Evolutionary conservation across 2,329 filamentous ascomycete genomes (phyloP).

Genomic region (Corynespora cassiicola): DNA sequence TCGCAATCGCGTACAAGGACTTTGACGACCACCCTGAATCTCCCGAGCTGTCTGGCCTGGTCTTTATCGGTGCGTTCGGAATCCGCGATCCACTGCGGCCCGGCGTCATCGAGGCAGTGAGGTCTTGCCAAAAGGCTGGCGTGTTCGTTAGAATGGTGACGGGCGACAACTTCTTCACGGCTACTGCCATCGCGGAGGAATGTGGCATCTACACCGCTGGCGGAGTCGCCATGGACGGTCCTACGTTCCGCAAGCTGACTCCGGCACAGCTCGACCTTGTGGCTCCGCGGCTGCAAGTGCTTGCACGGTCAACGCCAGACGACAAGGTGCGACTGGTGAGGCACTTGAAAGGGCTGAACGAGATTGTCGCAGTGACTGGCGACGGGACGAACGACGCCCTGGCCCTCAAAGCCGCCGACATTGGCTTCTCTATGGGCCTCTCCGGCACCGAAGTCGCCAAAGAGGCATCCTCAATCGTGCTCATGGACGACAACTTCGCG

Average conservation of each 20-base stretch:
- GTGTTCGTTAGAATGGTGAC: constrained; percentile 83
- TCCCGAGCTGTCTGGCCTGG: constrained; percentile 80
- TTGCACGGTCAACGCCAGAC: constrained; percentile 70
- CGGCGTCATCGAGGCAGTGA: constrained; percentile 75
- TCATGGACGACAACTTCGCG: constrained; percentile 84
- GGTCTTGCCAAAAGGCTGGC: constrained; percentile 72
- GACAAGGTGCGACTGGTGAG: constrained; percentile 70
- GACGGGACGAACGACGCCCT: constrained; percentile 83
- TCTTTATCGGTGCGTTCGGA: constrained; percentile 73
- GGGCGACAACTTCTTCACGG: constrained; percentile 78
- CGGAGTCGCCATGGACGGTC: constrained; percentile 75
- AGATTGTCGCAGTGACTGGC: constrained; percentile 80
- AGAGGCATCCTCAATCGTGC: constrained; percentile 79
- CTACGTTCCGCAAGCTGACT: constrained; percentile 73
- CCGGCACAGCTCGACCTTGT: constrained; percentile 58
- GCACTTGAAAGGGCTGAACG: constrained; percentile 66
- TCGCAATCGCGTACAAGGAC: constrained; percentile 80
- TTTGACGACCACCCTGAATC: too few relatives aligned
- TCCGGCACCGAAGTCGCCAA: constrained; percentile 81
- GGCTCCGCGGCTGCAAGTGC: constrained; percentile 66
- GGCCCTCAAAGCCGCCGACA: constrained; percentile 76
- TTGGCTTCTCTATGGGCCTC: constrained; percentile 84
- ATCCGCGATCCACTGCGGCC: constrained; percentile 80
- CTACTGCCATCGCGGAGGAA: constrained; percentile 76
- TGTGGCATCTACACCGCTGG: constrained; percentile 74